These are phyloP conservation scores for Primulina huaijiensis DNA, from an alignment of 257 asterid species.

Conservation along the genomic window DNA sequence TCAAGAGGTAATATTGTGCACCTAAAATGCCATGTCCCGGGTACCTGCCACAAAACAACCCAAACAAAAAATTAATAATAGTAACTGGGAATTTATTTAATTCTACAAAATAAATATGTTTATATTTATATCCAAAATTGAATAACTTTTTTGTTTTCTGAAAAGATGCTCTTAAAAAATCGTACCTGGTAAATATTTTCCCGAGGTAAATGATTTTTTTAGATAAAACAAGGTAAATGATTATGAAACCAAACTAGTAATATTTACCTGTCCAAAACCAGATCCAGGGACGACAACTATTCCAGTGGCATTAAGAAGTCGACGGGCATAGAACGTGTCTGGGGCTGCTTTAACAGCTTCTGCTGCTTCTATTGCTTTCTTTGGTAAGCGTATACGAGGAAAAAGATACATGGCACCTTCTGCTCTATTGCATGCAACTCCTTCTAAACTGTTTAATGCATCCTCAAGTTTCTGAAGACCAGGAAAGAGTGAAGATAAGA, in stretches of 20 bases:
- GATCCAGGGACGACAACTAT: constrained; percentile 96
- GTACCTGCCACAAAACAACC: constrained; percentile 37
- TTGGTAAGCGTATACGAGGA: constrained; percentile 69
- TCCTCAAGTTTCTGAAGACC: constrained; percentile 70
- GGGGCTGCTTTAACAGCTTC: constrained; percentile 66
- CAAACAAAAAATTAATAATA: background rate
- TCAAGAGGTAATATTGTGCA: constrained; percentile 94
- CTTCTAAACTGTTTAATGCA: constrained; percentile 81
- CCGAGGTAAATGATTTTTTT: background rate
- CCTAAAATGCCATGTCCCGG: constrained; percentile 94
- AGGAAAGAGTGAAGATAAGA: constrained; percentile 2
- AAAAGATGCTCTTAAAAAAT: too few relatives aligned
- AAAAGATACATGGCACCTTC: constrained; percentile 99
- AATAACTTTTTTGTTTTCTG: too few relatives aligned
- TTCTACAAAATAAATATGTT: background rate
- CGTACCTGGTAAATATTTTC: background rate
- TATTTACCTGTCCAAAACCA: constrained; percentile 84
- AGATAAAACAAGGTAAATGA: background rate
- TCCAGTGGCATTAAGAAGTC: constrained; percentile 87
- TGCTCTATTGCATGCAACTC: constrained; percentile 89
- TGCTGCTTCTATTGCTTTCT: constrained; percentile 84
- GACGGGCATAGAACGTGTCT: constrained; percentile 66
- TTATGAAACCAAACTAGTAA: background rate
- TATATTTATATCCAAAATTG: background rate
- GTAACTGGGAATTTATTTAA: too few relatives aligned